Conservation (phyloP, 139 green algal genomes). For the Chlorella sp. region DNA sequence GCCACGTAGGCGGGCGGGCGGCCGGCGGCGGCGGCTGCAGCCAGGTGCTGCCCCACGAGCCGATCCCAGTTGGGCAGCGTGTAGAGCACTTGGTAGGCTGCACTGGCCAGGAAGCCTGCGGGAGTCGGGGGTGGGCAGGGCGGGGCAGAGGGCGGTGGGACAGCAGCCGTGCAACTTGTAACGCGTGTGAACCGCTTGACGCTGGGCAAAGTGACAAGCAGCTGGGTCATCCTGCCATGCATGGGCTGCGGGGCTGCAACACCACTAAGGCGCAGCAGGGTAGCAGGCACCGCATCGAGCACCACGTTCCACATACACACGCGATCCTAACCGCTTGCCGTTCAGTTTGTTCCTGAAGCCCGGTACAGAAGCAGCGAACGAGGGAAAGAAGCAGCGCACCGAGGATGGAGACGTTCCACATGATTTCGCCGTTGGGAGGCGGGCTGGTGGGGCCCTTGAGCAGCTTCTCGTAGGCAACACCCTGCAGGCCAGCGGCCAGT, state of each 20-base stretch:
- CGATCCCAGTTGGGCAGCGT: conserved; percentile 29
- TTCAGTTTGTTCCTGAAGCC: no score
- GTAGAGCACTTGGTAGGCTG: conserved; percentile 48
- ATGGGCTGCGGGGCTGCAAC: no score
- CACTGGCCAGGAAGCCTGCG: conserved; percentile 27
- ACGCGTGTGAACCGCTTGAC: no score
- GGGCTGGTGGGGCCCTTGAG: not conserved
- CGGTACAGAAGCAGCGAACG: no score
- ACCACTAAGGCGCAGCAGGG: not conserved
- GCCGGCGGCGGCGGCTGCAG: not conserved
- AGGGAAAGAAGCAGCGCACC: not conserved
- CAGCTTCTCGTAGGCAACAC: conserved; percentile 43
- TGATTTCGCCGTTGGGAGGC: conserved; percentile 37
- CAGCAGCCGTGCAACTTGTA: no score
- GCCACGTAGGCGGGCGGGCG: not conserved
- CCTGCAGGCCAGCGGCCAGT: conserved; percentile 4
- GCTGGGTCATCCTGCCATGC: no score
- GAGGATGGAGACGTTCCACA: conserved; percentile 25
- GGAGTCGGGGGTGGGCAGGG: not conserved
- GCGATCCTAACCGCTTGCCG: no score
- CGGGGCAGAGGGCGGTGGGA: not conserved
- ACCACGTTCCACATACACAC: no score
- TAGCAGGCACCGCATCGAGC: no score
- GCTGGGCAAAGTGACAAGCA: no score
- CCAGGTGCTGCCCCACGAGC: conserved; percentile 35